phyloP scores from a whole-genome alignment of 2,329 filamentous ascomycete species.

The Clarireedia hainanense region DNA sequence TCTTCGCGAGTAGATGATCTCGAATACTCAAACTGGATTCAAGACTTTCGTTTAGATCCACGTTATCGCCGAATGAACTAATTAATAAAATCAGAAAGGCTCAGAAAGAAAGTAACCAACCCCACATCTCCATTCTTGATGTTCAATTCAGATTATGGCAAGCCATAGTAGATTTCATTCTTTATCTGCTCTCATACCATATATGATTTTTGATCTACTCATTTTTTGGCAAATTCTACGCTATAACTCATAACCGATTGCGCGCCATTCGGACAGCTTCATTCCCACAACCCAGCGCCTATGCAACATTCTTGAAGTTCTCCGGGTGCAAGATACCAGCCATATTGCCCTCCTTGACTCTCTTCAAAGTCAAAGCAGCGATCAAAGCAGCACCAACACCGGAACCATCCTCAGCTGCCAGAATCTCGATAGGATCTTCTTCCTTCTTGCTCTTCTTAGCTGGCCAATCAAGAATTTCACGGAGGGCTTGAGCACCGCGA shows the following conservation, averaged over 20 bases:
- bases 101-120: no score
- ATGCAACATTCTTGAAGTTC: slow-evolving; percentile 39
- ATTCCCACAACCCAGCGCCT: background rate
- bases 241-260: background rate
- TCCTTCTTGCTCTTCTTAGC: slow-evolving; percentile 60
- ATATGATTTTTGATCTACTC: no score
- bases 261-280: background rate
- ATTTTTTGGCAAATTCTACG: no score
- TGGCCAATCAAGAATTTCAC: slow-evolving; percentile 94
- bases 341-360: slow-evolving; percentile 54
- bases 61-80: no score
- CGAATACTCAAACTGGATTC: no score
- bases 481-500: slow-evolving; percentile 78
- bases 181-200: no score
- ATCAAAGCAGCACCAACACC: slow-evolving; percentile 97
- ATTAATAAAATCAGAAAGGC: no score
- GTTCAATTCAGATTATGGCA: no score
- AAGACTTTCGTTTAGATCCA: no score
- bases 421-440: slow-evolving; percentile 79
- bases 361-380: slow-evolving; percentile 62
- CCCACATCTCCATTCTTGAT: no score
- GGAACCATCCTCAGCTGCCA: slow-evolving; percentile 88
- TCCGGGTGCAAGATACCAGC: slow-evolving; percentile 58
- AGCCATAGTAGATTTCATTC: no score
- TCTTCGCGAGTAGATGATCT: no score